Conservation (phyloP, 345 rosid genomes). For the Lagerstroemia speciosa region DNA sequence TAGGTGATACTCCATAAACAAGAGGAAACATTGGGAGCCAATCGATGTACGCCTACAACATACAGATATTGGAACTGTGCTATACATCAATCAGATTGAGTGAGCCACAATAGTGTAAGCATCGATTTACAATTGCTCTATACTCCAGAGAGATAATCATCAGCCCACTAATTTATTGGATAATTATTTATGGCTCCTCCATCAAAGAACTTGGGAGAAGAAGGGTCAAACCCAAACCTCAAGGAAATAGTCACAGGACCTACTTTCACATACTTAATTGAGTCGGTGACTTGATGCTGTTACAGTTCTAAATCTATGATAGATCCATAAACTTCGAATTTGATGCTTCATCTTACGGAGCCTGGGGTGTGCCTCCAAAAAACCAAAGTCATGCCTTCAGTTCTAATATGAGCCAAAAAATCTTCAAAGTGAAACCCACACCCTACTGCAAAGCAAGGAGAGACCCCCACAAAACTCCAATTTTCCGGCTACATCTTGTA, state of each 20-base stretch:
- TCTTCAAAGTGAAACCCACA: not conserved
- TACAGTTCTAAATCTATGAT: not conserved
- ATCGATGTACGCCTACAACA: not conserved
- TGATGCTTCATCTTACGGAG: not conserved
- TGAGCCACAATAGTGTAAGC: not conserved
- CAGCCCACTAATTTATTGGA: not conserved
- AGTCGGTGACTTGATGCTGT: not conserved
- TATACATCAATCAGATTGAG: not conserved
- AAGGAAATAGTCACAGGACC: not conserved
- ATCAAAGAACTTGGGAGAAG: not conserved
- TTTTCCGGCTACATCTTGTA: not conserved
- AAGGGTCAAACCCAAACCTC: not conserved
- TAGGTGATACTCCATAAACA: not conserved
- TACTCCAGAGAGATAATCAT: not conserved
- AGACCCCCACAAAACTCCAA: not conserved
- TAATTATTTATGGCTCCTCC: not conserved
- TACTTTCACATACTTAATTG: not conserved
- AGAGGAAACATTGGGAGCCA: slow-evolving; percentile 3
- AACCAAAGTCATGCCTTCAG: not conserved
- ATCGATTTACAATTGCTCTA: not conserved
- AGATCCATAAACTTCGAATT: not conserved
- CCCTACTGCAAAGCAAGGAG: not conserved
- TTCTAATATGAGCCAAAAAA: not conserved
- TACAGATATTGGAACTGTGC: not conserved
- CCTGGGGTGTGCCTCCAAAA: not conserved